Evolutionary conservation across 2,329 filamentous ascomycete species (phyloP), one percentile per base, ranked within the genome.

Genomic region (Pezicula neosporulosa): DNA sequence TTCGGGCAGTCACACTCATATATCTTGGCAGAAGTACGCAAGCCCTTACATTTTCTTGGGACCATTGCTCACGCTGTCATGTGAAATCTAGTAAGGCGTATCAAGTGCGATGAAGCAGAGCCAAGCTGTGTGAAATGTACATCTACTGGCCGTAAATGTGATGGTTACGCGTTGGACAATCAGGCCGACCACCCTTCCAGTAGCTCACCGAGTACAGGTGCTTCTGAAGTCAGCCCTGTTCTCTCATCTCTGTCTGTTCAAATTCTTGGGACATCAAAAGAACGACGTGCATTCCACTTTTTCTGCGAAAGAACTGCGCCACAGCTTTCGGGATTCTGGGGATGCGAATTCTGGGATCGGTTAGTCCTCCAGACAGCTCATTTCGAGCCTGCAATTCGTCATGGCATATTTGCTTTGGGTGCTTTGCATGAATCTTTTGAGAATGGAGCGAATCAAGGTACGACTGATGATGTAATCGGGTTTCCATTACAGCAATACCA

Each of bases 101-200:
- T 52, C 3, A 52, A 52, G 30, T 52, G 46, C 13, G 50, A 52
- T 44, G 46, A 52, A 18, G 37, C 28, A 21, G 50, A 27, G 8
- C 50, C 50, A 16, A 28, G 16, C 19, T 52, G 50, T 43, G 15
- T 41, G 21, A 38, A 27, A 9, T 44, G 50, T 28, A 44, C 13
- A 16, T 52, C 50, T 13, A 45, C 50, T 2, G 50, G 38, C 35
- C 35, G 35, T 16, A 37, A 37, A 16, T 37, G 35, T 6, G 35
- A 6, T 16, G 35, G 35, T 4, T 37, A 37, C 35, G 35, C n/a
- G 12, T 16, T 16, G 35, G n/a, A 37, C n/a, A 13, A 4, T 6
- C 35, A 37, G 35, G 6, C 12, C 12, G 6, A 37, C 6, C 12
- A 16, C n/a, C 3, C 35, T 37, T 13, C n/a, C 12, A 37, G n/a